Percentiles rank a stretch among this genome's conserved stretches.
Evolutionary conservation across 2,329 filamentous ascomycete genomes (phyloP).

Genomic region (Fusarium sp.): DNA sequence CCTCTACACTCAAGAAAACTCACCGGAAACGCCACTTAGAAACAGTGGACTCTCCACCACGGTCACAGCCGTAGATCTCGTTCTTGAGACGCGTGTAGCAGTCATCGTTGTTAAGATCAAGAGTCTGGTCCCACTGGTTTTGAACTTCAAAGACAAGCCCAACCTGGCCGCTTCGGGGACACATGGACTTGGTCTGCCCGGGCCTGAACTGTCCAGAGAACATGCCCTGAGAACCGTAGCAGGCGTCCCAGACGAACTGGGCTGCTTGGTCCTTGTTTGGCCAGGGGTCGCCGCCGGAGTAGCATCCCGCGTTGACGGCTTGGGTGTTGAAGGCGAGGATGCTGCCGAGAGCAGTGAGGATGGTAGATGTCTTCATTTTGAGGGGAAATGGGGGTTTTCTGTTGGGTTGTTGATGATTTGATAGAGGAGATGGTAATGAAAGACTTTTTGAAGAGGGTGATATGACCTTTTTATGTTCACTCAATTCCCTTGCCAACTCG

Average conservation of each 20-base stretch:
- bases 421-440: not conserved
- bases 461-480: not conserved
- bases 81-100: not conserved
- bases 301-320: not conserved
- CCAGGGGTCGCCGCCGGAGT: not conserved
- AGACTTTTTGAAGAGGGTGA: not conserved
- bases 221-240: not conserved
- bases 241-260: not conserved
- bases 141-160: not conserved
- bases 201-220: not conserved
- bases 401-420: accelerated
- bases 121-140: not conserved
- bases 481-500: accelerated
- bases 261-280: not conserved
- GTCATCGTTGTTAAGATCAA: not conserved
- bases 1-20: not conserved
- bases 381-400: accelerated
- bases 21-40: not conserved
- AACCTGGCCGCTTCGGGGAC: not conserved
- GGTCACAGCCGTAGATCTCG: not conserved
- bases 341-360: not conserved
- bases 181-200: not conserved
- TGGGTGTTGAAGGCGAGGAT: not conserved
- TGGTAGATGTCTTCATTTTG: not conserved
- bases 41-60: not conserved